Evolutionary conservation across 805 yeast species (phyloP).

Genomic region (Ogataea paraovalis): DNA sequence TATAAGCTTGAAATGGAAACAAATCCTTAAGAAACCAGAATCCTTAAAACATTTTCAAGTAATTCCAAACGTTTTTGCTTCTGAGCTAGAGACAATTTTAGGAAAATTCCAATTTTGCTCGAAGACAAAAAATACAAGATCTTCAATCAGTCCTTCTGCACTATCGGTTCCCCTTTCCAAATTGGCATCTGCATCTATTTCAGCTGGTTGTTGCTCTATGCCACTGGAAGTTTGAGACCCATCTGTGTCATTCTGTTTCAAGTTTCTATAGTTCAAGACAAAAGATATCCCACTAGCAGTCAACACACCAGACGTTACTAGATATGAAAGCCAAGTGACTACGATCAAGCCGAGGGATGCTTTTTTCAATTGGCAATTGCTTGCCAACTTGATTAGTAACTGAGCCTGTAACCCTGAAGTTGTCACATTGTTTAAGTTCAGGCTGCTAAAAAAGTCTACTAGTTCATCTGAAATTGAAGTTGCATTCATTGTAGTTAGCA

Average conservation of each 20-base stretch:
- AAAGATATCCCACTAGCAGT: constrained; percentile 12
- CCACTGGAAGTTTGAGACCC: too few species aligned
- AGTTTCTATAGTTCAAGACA: constrained; percentile 7
- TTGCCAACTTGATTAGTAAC: constrained; percentile 11
- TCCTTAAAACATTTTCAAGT: background rate
- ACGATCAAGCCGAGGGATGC: constrained; percentile 17
- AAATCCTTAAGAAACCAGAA: too few species aligned
- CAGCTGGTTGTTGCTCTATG: too few species aligned
- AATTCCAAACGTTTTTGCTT: background rate
- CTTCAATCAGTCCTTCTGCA: background rate
- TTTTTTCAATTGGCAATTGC: constrained; percentile 22
- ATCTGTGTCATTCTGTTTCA: background rate
- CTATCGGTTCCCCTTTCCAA: background rate
- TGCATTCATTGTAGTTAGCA: background rate
- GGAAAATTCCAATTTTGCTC: constrained; percentile 18
- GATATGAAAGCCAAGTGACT: constrained; percentile 11
- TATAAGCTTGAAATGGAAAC: too few species aligned
- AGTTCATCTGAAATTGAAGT: constrained; percentile 3
- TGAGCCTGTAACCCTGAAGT: constrained; percentile 11
- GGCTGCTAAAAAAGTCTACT: constrained; percentile 1
- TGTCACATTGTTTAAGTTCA: constrained; percentile 12
- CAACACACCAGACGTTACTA: constrained; percentile 13
- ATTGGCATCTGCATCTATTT: too few species aligned
- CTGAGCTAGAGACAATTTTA: constrained; percentile 3
- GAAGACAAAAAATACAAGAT: constrained; percentile 11